phyloP scores from a whole-genome alignment of 768 basidiomycete species.

The Xerocomellus chrysenteron region DNA sequence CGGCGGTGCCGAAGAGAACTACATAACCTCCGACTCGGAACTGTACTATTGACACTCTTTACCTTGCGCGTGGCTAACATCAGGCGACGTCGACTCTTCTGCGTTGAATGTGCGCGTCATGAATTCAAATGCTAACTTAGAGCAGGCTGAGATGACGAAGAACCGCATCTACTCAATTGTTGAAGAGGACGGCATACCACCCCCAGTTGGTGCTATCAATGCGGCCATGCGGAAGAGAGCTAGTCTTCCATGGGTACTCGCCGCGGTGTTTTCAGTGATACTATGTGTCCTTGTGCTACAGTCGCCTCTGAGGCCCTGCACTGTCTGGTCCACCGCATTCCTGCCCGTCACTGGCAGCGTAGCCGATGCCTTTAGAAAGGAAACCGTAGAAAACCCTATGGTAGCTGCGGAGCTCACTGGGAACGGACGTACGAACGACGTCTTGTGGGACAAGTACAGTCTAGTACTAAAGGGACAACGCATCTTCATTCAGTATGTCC shows the following conservation, averaged over 20 bases:
- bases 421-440: constrained; percentile 38
- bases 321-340: background rate
- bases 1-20: no score
- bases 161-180: background rate
- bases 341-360: constrained; percentile 24
- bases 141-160: background rate
- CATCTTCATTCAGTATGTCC: constrained; percentile 65
- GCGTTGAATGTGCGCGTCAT: constrained; percentile 1
- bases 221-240: constrained; percentile 2
- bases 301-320: constrained; percentile 8
- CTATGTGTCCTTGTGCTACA: constrained; percentile 14
- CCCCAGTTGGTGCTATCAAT: background rate
- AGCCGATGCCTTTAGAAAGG: background rate
- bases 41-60: no score
- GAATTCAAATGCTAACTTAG: background rate
- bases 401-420: constrained; percentile 16
- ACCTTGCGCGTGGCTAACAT: background rate
- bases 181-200: constrained; percentile 1
- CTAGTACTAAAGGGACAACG: constrained; percentile 68
- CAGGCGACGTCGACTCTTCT: background rate
- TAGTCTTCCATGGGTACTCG: constrained; percentile 14
- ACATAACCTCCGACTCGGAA: no score
- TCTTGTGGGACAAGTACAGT: constrained; percentile 69
- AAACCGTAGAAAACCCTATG: background rate
- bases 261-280: constrained; percentile 9